These are phyloP conservation scores for Pseudozyma hubeiensis DNA, from an alignment of 1,284 basidiomycete species.

Conservation along the genomic window DNA sequence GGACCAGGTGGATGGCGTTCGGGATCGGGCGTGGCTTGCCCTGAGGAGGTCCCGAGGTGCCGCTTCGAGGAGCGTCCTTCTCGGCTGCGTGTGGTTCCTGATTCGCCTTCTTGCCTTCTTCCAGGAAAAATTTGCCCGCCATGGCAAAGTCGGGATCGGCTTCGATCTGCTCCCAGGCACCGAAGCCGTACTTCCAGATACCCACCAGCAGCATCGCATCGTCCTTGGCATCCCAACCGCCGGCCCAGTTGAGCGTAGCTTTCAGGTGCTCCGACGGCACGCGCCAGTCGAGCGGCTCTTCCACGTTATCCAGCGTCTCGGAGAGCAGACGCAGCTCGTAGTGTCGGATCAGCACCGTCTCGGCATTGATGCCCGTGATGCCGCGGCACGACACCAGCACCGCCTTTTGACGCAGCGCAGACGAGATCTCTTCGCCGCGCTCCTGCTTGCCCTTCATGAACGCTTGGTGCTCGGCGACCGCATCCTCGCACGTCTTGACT, in stretches of 20 bases:
- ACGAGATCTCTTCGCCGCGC: conserved; percentile 78
- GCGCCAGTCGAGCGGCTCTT: conserved; percentile 82
- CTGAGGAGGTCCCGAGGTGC: conserved; percentile 45
- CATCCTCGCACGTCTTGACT: conserved; percentile 83
- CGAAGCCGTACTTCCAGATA: conserved; percentile 92
- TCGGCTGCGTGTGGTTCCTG: conserved; percentile 41
- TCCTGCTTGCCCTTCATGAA: conserved; percentile 70
- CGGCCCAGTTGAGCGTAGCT: conserved; percentile 93
- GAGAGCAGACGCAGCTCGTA: conserved; percentile 90
- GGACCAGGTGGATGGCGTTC: conserved; percentile 83
- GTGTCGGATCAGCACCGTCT: conserved; percentile 90
- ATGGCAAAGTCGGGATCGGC: conserved; percentile 86
- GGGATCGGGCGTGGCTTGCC: conserved; percentile 62
- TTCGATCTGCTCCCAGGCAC: conserved; percentile 95
- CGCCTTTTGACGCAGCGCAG: conserved; percentile 84
- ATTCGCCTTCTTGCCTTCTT: conserved; percentile 80
- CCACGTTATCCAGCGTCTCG: conserved; percentile 72
- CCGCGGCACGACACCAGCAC: conserved; percentile 90
- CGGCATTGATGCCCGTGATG: conserved; percentile 94
- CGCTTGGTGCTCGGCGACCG: conserved; percentile 85
- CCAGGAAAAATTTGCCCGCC: conserved; percentile 94
- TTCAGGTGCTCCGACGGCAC: conserved; percentile 93
- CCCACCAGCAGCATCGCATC: conserved; percentile 95
- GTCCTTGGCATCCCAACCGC: conserved; percentile 91
- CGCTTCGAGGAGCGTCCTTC: conserved; percentile 41